Percentiles rank a stretch among this genome's conserved stretches.
Conservation (phyloP, 176 grass and related monocot genomes). For the Avena sativa region DNA sequence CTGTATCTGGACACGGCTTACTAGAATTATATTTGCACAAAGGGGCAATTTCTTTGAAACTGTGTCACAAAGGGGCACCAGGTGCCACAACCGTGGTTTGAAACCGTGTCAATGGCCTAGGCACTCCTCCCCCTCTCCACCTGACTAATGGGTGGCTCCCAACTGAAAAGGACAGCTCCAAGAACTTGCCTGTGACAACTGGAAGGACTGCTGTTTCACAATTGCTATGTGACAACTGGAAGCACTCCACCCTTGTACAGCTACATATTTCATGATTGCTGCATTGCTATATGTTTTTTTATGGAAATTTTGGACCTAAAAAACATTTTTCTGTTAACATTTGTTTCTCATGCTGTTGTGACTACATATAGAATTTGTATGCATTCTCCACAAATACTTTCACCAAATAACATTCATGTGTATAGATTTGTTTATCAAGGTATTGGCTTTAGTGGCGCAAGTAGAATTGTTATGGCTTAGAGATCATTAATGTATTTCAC, state of each 20-base stretch:
- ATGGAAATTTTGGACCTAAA: conserved; percentile 34
- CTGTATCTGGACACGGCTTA: not conserved
- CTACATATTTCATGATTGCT: not conserved
- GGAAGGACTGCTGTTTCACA: conserved; percentile 12
- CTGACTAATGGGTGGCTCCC: not conserved
- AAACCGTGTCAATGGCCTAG: not conserved
- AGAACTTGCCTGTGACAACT: conserved; percentile 4
- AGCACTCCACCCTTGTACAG: too few relatives aligned
- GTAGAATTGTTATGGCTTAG: conserved; percentile 1
- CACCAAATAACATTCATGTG: conserved; percentile 16
- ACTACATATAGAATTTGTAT: not conserved
- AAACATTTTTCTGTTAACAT: not conserved
- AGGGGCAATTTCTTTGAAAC: not conserved
- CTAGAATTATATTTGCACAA: not conserved
- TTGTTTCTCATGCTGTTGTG: conserved; percentile 20
- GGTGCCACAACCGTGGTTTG: not conserved
- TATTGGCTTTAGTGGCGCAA: not conserved
- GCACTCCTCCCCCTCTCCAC: not conserved
- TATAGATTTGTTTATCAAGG: conserved; percentile 22
- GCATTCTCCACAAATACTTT: not conserved
- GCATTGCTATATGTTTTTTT: conserved; percentile 33
- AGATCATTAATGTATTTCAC: conserved; percentile 27
- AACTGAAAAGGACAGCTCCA: not conserved
- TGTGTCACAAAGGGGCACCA: not conserved
- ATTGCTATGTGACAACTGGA: too few relatives aligned